phyloP scores from a whole-genome alignment of 495 filamentous ascomycete species.

The Xylaria acuta region DNA sequence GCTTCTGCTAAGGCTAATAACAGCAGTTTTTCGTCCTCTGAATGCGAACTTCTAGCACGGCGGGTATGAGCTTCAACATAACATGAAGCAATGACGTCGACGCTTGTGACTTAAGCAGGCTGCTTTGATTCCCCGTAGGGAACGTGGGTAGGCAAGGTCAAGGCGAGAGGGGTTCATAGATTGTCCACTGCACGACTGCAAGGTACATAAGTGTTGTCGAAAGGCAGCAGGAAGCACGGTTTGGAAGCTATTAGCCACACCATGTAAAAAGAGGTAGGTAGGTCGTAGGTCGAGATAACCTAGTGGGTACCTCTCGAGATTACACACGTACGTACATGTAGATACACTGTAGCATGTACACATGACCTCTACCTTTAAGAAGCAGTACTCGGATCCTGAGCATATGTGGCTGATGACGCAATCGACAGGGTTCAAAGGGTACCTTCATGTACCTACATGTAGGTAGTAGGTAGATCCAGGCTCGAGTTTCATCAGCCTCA shows the following conservation, averaged over 20 bases:
- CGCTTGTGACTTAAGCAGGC: background rate
- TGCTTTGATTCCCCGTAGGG: background rate
- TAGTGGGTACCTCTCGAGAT: background rate
- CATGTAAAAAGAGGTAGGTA: background rate
- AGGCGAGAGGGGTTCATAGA: background rate
- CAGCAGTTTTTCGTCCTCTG: background rate
- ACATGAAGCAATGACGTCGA: too few species aligned
- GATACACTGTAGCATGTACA: background rate
- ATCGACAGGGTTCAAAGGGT: background rate
- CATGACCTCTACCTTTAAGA: background rate
- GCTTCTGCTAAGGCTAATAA: background rate
- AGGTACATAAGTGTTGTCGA: too few species aligned
- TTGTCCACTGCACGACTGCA: background rate
- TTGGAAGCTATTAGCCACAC: background rate
- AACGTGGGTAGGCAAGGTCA: background rate
- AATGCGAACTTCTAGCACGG: background rate
- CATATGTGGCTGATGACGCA: constrained; percentile 15
- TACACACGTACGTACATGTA: background rate
- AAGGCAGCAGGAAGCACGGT: background rate
- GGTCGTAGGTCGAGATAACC: background rate
- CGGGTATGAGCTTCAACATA: background rate
- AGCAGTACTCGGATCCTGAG: background rate
- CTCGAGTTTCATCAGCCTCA: constrained; percentile 12
- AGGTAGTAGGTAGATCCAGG: background rate
- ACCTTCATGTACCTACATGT: too few species aligned